Conservation (phyloP, 768 basidiomycete genomes). For the Phlebiopsis gigantea region DNA sequence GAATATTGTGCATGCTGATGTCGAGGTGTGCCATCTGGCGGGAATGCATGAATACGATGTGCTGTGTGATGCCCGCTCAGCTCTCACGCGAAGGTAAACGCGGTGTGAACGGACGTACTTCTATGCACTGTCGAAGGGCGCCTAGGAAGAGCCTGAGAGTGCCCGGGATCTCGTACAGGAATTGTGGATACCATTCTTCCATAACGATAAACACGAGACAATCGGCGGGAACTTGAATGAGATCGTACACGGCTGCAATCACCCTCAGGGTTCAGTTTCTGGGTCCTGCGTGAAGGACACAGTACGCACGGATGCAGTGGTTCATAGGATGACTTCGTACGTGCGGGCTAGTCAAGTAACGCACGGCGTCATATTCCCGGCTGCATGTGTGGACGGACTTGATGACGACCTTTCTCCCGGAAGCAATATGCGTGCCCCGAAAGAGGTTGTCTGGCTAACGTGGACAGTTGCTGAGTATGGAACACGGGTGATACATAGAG, state of each 20-base stretch:
- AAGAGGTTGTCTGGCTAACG: constrained; percentile 62
- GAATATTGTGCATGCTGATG: constrained; percentile 62
- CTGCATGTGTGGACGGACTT: constrained; percentile 65
- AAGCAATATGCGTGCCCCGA: constrained; percentile 50
- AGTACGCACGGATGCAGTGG: constrained; percentile 61
- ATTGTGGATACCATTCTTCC: constrained; percentile 73
- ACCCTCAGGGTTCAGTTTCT: not conserved
- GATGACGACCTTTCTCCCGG: constrained; percentile 51
- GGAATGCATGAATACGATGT: constrained; percentile 64
- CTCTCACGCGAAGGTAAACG: not conserved
- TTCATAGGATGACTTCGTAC: constrained; percentile 60
- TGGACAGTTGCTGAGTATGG: not conserved
- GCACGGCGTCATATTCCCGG: constrained; percentile 58
- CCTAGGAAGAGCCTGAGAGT: constrained; percentile 49
- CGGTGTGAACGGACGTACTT: constrained; percentile 36
- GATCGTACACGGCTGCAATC: constrained; percentile 54
- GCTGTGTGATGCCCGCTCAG: constrained; percentile 33
- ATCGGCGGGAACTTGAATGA: constrained; percentile 50
- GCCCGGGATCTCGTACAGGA: constrained; percentile 47
- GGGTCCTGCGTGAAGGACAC: not conserved
- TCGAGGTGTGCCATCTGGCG: constrained; percentile 66
- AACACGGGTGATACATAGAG: not conserved
- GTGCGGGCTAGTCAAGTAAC: constrained; percentile 46
- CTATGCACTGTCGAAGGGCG: constrained; percentile 61
- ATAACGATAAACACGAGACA: constrained; percentile 64